Base-by-base conservation (phyloP, 2,329 filamentous ascomycete species). In the Eutypa lata region DNA sequence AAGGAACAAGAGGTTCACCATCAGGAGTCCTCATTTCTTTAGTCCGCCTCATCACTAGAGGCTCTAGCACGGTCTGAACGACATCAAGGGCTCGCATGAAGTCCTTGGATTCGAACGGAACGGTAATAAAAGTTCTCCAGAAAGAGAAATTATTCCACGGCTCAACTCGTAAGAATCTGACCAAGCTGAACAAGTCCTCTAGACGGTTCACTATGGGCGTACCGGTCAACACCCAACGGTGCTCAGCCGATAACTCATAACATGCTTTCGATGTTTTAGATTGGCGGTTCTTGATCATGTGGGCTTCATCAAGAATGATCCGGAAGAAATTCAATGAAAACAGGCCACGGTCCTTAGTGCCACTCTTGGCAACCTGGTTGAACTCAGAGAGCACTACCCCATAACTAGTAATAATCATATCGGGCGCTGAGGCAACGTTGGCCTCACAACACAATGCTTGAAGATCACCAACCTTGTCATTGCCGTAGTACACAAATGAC, bases 121-220 rank as follows among this genome's bases (percentile, higher is more conserved):
- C 87, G 0, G 94, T 99, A 65, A 99, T 97, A 68, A 99, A 99
- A 0, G 94, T 97, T 68, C 92, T 92, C 94, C 94, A 99, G 73
- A 96, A 99, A 0, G 92, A 96, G 70, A 99, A 99, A 69, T 97
- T 97, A 65, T 89, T 94, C 94, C 94, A 99, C 0, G 94, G 94
- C 68, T 97, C 93, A 3, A 99, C 94, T 52, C 90, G 87, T 11
- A 99, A 76, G 72, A 97, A 99, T 3, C 90, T 86, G 13, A 97
- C 90, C 37, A 99, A 74, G 65, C 90, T 96, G 73, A 97, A 97
- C 14, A 99, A 75, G 70, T 97, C 94, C 68, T 97, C 93, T 1
- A 99, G 79, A 43, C 91, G 87, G 69, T 99, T 99, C 60, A 99
- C 93, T 52, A 99, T 97, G 0, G 94, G 94, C 1, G 94, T 99